Evolutionary conservation across 177 flowering plant genomes (phyloP), one percentile per base, ranked within the genome.

Genomic region (Vitis hybrid): DNA sequence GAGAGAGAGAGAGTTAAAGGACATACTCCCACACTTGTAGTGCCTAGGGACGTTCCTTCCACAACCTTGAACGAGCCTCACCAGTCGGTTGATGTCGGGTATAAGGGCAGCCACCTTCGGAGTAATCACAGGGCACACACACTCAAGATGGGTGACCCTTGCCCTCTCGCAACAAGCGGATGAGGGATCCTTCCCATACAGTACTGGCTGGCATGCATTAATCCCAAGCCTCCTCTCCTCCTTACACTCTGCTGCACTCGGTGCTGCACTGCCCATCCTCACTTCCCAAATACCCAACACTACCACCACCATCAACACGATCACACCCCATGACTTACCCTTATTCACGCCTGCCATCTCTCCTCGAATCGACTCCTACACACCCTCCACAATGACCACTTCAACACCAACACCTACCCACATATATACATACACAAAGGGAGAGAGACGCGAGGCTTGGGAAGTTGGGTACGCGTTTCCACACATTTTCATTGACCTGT

Each of bases 1-100:
- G 6, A 35, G 40, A 19, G 21, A 21, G 21, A 21, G 21, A 21
- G 21, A 21, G 21, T 4, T 21, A 21, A 21, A 21, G 40, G 40
- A 35, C 83, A 80, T 80, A 85, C 87, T 83, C 11, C 89, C 87
- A 74, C 89, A 82, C 73, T 79, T 83, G 78, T 58, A 84, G 75
- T 82, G 83, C 18, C 83, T 83, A 64, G 87, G 87, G 21, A 86
- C 85, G 10, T 56, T 73, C 55, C 87, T 65, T 32, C 87, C 85
- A 60, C 87, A 83, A 16, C 84, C 79, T 70, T 82, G 75, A 60
- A 81, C 51, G 63, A 83, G 79, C 82, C 2, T 64, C 74, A 21
- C 24, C 24, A 21, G 24, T 21, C 24, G 24, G 11, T 79, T 77
- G 60, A 79, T 15, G 48, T 80, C 75, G 24, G 24, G 24, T 30